phyloP scores from a whole-genome alignment of 208 protist species.

The Entamoeba invadens region DNA sequence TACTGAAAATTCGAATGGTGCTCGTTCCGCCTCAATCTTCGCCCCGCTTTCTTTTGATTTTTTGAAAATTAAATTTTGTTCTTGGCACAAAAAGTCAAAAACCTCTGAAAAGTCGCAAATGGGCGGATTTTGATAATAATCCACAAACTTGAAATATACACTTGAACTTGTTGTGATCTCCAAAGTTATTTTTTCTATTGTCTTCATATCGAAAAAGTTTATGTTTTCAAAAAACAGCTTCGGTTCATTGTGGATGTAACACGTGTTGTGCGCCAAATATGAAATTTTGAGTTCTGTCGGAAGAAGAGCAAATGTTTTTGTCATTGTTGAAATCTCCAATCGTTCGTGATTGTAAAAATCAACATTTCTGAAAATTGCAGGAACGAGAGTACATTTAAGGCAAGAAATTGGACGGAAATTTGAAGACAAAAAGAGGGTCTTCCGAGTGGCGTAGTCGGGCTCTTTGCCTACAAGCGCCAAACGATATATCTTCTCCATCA shows the following conservation, averaged over 20 bases:
- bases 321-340: too few species aligned
- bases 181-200: not conserved
- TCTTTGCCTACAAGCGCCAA: too few species aligned
- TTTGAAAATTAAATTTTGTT: not conserved
- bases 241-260: not conserved
- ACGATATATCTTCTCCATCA: too few species aligned
- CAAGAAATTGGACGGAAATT: too few species aligned
- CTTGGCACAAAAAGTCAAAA: not conserved
- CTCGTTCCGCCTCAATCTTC: not conserved
- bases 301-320: too few species aligned
- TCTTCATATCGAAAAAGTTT: not conserved
- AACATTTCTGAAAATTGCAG: too few species aligned
- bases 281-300: not conserved
- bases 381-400: too few species aligned
- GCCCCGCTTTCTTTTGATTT: too few species aligned
- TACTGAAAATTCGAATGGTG: too few species aligned
- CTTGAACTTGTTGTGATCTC: not conserved
- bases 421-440: too few species aligned
- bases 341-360: too few species aligned
- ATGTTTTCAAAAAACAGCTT: not conserved
- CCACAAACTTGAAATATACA: not conserved
- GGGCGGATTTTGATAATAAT: not conserved
- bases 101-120: not conserved
- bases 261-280: not conserved
- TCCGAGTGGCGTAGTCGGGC: too few species aligned